Evolutionary conservation across 768 basidiomycete genomes (phyloP), one percentile per base, ranked within the genome.

Genomic region (Podaxis sp.): DNA sequence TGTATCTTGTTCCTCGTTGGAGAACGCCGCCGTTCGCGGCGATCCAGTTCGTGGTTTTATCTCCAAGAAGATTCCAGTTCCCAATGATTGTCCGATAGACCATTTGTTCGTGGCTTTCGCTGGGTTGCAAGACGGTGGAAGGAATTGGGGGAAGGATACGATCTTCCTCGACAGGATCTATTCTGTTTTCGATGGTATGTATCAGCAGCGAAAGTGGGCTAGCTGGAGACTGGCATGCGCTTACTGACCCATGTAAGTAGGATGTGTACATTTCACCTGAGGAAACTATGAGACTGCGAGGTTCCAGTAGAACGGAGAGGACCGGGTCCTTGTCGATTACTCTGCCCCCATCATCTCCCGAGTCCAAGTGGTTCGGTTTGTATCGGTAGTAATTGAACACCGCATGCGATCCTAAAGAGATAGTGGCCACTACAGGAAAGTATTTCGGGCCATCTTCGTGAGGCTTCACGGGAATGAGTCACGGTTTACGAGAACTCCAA

Each of bases 391-490:
- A 92, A 74, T 94, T 84, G 67, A 98, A 89, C 61, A 93, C 78
- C 2, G 89, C 79, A 72, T 95, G 93, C 1, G 93, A 91, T 46
- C 89, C 88, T 63, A 97, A 76, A 13, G 95, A 95, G 55, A 98
- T 76, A n/a, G 96, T 97, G 1, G 93, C 89, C 1, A 97, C 95
- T 4, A 90, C 86, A 0, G 95, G 93, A 69, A 87, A 78, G 75
- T 96, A 98, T 17, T 88, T 84, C 2, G 94, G 90, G 0, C 96
- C 95, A 72, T 98, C 95, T 77, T 96, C 88, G 69, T 97, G 96
- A 1, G 94, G 93, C 93, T 96, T 73, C 28, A 19, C 12, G 52
- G 38, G 40, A 57, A 36, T 57, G 64, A 64, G 40, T 54, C n/a
- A 52, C 58, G 40, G 61, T 56, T 19, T 54, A 56, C 26, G 26